A percentile compares a stretch with the other conserved stretches of the same genome.
Evolutionary conservation across 441 rosid genomes (phyloP).

Genomic region (Lepidium campestre): DNA sequence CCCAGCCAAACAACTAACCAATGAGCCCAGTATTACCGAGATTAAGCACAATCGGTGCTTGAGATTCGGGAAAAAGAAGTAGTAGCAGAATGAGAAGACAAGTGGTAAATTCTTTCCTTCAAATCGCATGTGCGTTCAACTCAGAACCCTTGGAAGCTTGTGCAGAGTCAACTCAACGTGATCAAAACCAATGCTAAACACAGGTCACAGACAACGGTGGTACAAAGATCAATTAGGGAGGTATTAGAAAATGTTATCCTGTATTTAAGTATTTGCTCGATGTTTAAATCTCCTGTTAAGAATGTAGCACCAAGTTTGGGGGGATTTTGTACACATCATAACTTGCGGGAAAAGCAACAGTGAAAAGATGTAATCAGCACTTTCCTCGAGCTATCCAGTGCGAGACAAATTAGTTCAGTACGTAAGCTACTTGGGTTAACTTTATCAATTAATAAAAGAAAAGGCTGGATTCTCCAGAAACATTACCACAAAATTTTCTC

Average conservation of each 20-base stretch:
- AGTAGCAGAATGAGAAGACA: slow-evolving; percentile 8
- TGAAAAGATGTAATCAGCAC: slow-evolving; percentile 12
- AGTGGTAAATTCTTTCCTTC: slow-evolving; percentile 3
- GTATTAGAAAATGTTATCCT: slow-evolving; percentile 2
- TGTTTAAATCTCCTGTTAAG: slow-evolving; percentile 10
- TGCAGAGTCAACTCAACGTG: slow-evolving; percentile 7
- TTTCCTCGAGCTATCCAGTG: neutral
- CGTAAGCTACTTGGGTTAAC: neutral
- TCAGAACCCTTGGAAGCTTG: slow-evolving; percentile 10
- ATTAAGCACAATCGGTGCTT: slow-evolving; percentile 69
- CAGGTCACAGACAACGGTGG: neutral
- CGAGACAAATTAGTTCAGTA: neutral
- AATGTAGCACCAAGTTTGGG: neutral
- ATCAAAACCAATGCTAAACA: slow-evolving; percentile 4
- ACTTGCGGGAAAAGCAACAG: slow-evolving; percentile 11
- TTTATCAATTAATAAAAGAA: neutral
- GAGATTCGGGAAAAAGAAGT: slow-evolving; percentile 46
- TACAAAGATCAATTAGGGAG: slow-evolving; percentile 2
- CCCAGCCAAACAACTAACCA: slow-evolving; percentile 41
- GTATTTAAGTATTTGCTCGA: neutral
- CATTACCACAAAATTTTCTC: neutral
- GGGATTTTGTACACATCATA: neutral
- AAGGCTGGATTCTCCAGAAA: neutral
- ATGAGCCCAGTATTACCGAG: slow-evolving; percentile 50
- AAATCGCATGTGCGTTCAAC: slow-evolving; percentile 5